Base-by-base conservation (phyloP, 2,329 filamentous ascomycete genomes). In the Ophiocordyceps camponoti-floridani region DNA sequence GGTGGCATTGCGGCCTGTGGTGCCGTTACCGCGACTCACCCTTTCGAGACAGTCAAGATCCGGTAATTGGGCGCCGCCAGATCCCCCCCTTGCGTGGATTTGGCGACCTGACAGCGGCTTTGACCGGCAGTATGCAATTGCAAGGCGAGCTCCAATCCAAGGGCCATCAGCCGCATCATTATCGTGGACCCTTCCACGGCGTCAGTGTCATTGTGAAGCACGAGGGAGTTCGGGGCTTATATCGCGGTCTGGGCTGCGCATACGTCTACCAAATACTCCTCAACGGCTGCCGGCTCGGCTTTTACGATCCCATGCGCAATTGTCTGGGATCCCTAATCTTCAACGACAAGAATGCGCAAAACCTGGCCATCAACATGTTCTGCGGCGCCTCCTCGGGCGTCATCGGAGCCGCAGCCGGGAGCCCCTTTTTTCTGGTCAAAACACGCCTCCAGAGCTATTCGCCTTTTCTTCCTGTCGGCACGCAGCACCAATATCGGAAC, bases 21-120 rank as follows among this genome's bases (percentile, higher is more conserved):
- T 58, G 91, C 91, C 51, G 91, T 98, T 47, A 96, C 89, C 38
- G 88, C 93, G 52, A 96, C 91, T 43, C 91, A 98, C 65, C 88
- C 88, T 46, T 96, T 96, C 67, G 91, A 98, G 67, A 96, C 89
- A 12, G 87, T 98, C 61, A 98, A 98, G 75, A 96, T 96, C 60
- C 84, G 88, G 82, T 88, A 70, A 59, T 71, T 53, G 58, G 16
- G 31, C 27, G 43, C 47, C 16, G 13, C 19, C 38, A 38, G 16
- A 38, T 16, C 35, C 35, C 35, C 18, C 35, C 16, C 16, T 19
- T 19, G 5, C 9, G 18, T 19, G n/a, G n/a, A 16, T 9, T 18
- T 16, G 35, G 35, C n/a, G 9, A 18, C 35, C 35, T 38, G 35
- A 38, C 35, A 16, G 10, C 35, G 35, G 35, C 18, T 10, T 18